phyloP scores from a whole-genome alignment of 345 rosid genomes.

The Bruguiera sexangula region DNA sequence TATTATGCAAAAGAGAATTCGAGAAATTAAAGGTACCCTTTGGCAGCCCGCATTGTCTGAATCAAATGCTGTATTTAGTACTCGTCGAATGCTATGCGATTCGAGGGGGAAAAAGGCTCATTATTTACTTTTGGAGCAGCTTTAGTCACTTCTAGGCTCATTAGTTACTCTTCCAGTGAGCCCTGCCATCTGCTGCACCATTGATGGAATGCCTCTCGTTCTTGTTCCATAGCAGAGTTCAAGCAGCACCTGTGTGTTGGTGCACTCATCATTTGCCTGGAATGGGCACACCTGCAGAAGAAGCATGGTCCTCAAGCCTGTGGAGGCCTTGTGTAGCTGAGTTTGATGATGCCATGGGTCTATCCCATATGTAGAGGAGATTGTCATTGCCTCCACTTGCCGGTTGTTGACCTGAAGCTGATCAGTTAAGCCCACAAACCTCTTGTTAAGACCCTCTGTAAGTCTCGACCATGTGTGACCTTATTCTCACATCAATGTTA shows the following conservation, averaged over 20 bases:
- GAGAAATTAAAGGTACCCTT: no score
- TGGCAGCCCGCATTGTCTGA: no score
- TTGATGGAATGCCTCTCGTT: no score
- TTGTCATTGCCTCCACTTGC: constrained; percentile 29
- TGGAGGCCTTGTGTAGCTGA: constrained; percentile 44
- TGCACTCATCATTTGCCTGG: constrained; percentile 36
- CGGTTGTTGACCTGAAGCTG: constrained; percentile 23
- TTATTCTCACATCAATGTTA: constrained; percentile 46
- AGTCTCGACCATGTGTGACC: constrained; percentile 36
- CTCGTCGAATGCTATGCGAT: constrained; percentile 40
- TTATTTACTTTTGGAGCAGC: constrained; percentile 26
- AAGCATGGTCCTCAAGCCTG: constrained; percentile 42
- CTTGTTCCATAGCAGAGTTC: no score
- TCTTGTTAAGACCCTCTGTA: constrained; percentile 20
- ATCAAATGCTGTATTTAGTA: no score
- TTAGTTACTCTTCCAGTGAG: no score
- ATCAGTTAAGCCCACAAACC: constrained; percentile 29
- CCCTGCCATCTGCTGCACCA: no score
- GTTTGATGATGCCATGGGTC: constrained; percentile 33
- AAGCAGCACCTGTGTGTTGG: constrained; percentile 19
- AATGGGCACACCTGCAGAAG: constrained; percentile 52
- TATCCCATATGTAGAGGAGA: constrained; percentile 21
- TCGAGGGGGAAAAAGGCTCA: constrained; percentile 46
- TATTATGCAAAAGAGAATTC: no score
- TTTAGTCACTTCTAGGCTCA: no score